These are phyloP conservation scores for Byssoonygena ceratinophila DNA, from an alignment of 2,329 filamentous ascomycete genomes.

Conservation along the genomic window DNA sequence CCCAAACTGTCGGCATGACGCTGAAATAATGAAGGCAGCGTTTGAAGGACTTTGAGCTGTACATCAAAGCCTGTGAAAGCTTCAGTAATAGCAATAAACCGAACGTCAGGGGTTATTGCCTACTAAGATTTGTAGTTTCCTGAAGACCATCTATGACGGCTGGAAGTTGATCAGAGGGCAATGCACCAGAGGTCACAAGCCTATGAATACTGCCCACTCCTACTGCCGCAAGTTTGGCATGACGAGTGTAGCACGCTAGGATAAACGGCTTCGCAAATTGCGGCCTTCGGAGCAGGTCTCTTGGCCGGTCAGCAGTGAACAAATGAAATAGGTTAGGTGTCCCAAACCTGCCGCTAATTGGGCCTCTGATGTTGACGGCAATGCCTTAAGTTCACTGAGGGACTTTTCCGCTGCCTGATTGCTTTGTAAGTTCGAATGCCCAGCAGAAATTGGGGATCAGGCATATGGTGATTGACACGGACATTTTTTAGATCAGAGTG, in stretches of 20 bases:
- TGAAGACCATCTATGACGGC: slow-evolving; percentile 81
- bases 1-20: slow-evolving; percentile 77
- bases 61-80: slow-evolving; percentile 58
- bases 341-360: slow-evolving; percentile 58
- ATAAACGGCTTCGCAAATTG: slow-evolving; percentile 90
- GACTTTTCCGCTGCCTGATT: slow-evolving; percentile 81
- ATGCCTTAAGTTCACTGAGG: slow-evolving; percentile 70
- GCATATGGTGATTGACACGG: no score
- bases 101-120: slow-evolving; percentile 20
- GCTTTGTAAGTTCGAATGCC: background rate
- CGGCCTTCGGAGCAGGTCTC: slow-evolving; percentile 71
- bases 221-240: slow-evolving; percentile 79
- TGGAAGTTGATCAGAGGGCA: slow-evolving; percentile 67
- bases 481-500: slow-evolving; percentile 75
- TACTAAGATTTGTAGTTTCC: slow-evolving; percentile 64
- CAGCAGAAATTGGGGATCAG: background rate
- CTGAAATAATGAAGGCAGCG: slow-evolving; percentile 75
- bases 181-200: slow-evolving; percentile 67
- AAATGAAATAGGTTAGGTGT: slow-evolving; percentile 11
- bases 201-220: slow-evolving; percentile 82
- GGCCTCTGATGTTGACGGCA: slow-evolving; percentile 63
- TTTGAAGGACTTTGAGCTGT: slow-evolving; percentile 90
- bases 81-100: background rate
- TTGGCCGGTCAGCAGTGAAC: slow-evolving; percentile 22
- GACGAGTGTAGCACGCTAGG: slow-evolving; percentile 80